A percentile compares a stretch with the other conserved stretches of the same genome.
phyloP scores from a whole-genome alignment of 768 basidiomycete species.

The Daedaleopsis nitida region DNA sequence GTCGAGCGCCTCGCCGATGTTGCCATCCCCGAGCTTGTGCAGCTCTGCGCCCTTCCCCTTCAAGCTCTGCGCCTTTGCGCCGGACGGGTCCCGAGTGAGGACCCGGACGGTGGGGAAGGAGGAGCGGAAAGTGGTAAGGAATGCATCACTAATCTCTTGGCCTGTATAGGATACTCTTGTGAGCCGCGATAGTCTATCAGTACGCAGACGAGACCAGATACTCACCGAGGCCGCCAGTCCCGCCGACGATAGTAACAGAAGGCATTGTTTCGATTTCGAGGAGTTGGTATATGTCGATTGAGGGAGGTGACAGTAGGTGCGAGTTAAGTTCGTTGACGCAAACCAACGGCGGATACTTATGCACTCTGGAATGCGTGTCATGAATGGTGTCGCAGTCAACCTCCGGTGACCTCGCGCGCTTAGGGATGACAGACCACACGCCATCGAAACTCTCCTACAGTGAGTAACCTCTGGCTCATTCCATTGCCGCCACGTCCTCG shows the following conservation, averaged over 20 bases:
- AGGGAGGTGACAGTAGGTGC: too few species aligned
- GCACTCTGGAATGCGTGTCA: too few species aligned
- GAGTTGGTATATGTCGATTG: too few species aligned
- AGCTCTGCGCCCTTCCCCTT: slow-evolving; percentile 22
- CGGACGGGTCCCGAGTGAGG: slow-evolving; percentile 20
- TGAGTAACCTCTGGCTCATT: too few species aligned
- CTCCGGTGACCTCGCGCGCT: too few species aligned
- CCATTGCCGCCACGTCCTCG: too few species aligned
- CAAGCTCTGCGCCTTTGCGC: slow-evolving; percentile 14
- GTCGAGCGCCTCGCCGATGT: slow-evolving; percentile 1
- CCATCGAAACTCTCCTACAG: too few species aligned
- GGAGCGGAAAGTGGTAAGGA: slow-evolving; percentile 19
- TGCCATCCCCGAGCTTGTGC: slow-evolving; percentile 3
- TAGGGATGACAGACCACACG: too few species aligned
- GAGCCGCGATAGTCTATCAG: neutral
- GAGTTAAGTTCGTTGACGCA: too few species aligned
- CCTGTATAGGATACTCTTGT: slow-evolving; percentile 4
- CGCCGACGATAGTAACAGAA: slow-evolving; percentile 11
- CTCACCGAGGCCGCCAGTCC: slow-evolving; percentile 13
- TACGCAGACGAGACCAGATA: neutral
- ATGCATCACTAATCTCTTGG: slow-evolving; percentile 9
- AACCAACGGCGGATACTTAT: too few species aligned
- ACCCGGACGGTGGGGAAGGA: slow-evolving; percentile 22
- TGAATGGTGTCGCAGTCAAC: too few species aligned
- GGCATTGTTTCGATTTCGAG: neutral